Base-by-base conservation (phyloP, 305 asterid genomes). In the Fraxinus sp. region DNA sequence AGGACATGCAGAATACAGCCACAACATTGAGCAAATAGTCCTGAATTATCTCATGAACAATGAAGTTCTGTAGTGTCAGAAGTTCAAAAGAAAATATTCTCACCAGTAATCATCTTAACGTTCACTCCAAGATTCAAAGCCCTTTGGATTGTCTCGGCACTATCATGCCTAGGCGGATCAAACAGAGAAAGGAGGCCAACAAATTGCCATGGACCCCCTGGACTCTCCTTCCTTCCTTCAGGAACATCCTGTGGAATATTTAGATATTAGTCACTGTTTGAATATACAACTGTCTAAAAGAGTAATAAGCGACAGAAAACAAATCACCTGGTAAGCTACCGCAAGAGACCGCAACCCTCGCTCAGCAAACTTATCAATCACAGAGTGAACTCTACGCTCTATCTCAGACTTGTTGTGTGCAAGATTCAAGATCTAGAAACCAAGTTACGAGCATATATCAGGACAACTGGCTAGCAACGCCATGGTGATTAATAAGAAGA, bases 81-180 rank as follows among this genome's bases (percentile, higher is more conserved):
- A 18, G 68, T 57, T 57, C 6, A 57, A 57, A 57, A 32, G 8
- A 35, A 85, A 16, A 70, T 44, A 78, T 32, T 82, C 91, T 80
- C 82, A 93, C 98, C 97, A 82, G 98, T 92, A 37, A 94, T 94
- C 98, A 94, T 92, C 87, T 94, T 92, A 44, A 94, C 94, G 85
- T 91, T 92, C 64, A 94, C 95, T 55, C 98, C 97, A 66, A 94
- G 90, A 86, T 89, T 88, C 83, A 94, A 85, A 66, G 98, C 98
- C 88, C 97, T 89, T 84, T 84, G 87, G 16, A 94, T 94, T 77
- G 98, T 94, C 86, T 88, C 93, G 0, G 97, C 98, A 75, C 97
- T 92, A 81, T 94, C 98, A 77, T 89, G 94, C 85, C 97, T 86
- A 30, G 97, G 97, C 77, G 97, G 97, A 79, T 94, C 97, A 83